Evolutionary conservation across 352 stramenopile species (phyloP), one percentile per base, ranked within the genome.

Genomic region (Phytopythium montanum): DNA sequence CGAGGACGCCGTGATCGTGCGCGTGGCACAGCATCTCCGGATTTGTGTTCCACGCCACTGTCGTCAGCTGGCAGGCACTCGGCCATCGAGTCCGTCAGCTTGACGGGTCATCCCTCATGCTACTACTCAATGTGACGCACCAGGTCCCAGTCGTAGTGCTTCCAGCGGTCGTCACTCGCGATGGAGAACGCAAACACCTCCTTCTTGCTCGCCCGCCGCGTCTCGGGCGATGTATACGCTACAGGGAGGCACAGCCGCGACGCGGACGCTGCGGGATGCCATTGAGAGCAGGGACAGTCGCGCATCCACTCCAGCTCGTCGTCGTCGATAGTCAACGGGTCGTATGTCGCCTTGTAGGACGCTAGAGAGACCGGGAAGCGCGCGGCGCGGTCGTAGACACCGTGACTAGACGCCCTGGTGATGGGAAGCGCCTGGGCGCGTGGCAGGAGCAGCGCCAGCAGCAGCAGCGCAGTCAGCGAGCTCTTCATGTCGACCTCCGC

Each of bases 141-240:
- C 64, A 75, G 64, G 1, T 88, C 73, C 79, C 79, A 94, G 64
- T 94, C 85, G 62, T 94, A 94, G 56, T 73, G 72, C 46, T 81
- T 84, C 85, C 85, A 94, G 4, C 75, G 76, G 49, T 90, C 72
- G 21, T 79, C 66, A 0, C 57, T 77, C 8, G 75, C 62, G 13
- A 87, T 73, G 1, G 85, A 94, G 63, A 94, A 94, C 50, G 79
- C 82, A 56, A 92, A 94, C 3, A 94, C 71, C 61, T 94, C 81
- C 18, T 79, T 79, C 48, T 74, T 34, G 18, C n/a, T 1, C 6
- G 41, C 23, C 28, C 23, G 10, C 2, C 19, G 29, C 3, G 0
- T 1, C 0, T 26, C 3, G 26, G 33, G 16, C 29, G 6, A 42
- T 19, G 52, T 39, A 16, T 71, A 68, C 2, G 61, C 65, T 13